A percentile compares a stretch with the other conserved stretches of the same genome.
phyloP scores from a whole-genome alignment of 2,329 filamentous ascomycete species.

The Alternaria alternata region DNA sequence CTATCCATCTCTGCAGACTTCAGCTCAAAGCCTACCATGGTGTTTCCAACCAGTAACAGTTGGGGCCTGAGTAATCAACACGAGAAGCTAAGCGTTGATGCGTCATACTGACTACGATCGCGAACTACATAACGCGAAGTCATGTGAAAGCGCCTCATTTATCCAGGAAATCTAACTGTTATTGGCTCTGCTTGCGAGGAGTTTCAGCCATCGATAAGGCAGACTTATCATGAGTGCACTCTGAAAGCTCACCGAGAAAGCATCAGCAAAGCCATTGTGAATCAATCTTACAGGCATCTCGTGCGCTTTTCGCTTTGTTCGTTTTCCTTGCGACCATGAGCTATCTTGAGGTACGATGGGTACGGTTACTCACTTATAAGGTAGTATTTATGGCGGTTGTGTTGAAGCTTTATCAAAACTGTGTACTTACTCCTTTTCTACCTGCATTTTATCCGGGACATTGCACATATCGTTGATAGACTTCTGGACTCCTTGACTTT shows the following conservation, averaged over 20 bases:
- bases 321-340: background rate
- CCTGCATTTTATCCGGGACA: background rate
- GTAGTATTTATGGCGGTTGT: background rate
- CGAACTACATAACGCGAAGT: constrained; percentile 34
- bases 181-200: background rate
- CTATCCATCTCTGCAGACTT: background rate
- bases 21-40: background rate
- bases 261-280: background rate
- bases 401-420: background rate
- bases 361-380: background rate
- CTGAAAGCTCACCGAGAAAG: background rate
- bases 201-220: background rate
- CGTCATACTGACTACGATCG: background rate
- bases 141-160: constrained; percentile 29
- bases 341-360: background rate
- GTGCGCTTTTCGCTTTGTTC: background rate
- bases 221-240: background rate
- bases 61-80: constrained; percentile 3
- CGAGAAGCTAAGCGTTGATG: constrained; percentile 8
- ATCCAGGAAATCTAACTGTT: constrained; percentile 13
- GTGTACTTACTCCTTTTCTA: background rate
- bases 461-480: background rate
- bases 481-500: background rate
- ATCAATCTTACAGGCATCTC: background rate
- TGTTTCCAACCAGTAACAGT: constrained; percentile 4